Conservation (phyloP, 1,139 yeast species). For the Hemisphaericaspora lyxosophila region DNA sequence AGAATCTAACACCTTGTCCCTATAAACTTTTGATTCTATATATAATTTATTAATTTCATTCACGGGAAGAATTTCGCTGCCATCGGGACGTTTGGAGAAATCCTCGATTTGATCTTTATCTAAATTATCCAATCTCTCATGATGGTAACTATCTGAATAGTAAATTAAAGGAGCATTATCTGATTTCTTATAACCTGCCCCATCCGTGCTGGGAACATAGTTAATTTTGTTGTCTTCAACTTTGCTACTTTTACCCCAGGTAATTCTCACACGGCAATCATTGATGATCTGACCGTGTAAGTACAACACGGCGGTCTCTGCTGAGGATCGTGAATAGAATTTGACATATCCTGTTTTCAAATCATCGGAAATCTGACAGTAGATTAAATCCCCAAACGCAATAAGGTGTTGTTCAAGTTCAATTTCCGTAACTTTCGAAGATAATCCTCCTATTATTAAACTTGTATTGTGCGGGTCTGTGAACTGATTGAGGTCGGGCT, state of each 20-base stretch:
- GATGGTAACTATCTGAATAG: slow-evolving; percentile 15
- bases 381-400: slow-evolving; percentile 38
- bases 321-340: slow-evolving; percentile 32
- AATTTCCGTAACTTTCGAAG: slow-evolving; percentile 26
- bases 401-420: slow-evolving; percentile 32
- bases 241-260: slow-evolving; percentile 31
- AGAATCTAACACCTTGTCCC: slow-evolving; percentile 16
- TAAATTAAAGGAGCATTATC: slow-evolving; percentile 21
- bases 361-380: slow-evolving; percentile 23
- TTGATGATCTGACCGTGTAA: slow-evolving; percentile 33
- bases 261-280: slow-evolving; percentile 29
- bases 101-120: slow-evolving; percentile 13
- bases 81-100: slow-evolving; percentile 16
- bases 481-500: slow-evolving; percentile 30
- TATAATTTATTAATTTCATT: slow-evolving; percentile 19
- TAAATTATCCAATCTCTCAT: slow-evolving; percentile 21
- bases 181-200: slow-evolving; percentile 16
- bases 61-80: slow-evolving; percentile 20
- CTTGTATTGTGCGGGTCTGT: slow-evolving; percentile 42
- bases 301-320: slow-evolving; percentile 36
- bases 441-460: slow-evolving; percentile 30
- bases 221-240: slow-evolving; percentile 10
- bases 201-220: slow-evolving; percentile 10
- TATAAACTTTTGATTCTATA: slow-evolving; percentile 15
- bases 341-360: slow-evolving; percentile 26